phyloP scores from a whole-genome alignment of 2,329 filamentous ascomycete genomes.

The Sphaceloma murrayae region DNA sequence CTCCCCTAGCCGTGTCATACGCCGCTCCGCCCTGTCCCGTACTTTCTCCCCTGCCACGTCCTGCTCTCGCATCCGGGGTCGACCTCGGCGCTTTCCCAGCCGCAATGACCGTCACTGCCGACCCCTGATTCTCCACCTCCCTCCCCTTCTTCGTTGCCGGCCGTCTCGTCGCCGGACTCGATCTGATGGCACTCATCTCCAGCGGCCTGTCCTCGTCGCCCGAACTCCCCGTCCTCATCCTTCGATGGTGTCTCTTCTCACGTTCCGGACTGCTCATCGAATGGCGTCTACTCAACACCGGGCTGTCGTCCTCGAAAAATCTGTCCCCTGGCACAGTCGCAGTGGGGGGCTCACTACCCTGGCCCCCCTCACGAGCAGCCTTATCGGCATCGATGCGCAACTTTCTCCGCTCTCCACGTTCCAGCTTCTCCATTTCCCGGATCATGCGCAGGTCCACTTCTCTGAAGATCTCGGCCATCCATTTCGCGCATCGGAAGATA shows the following conservation, averaged over 20 bases:
- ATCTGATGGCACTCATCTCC: constrained; percentile 54
- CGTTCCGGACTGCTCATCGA: constrained; percentile 4
- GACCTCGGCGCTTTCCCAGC: constrained; percentile 10
- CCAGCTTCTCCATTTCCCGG: constrained; percentile 27
- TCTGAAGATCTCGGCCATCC: constrained; percentile 72
- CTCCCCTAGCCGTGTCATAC: constrained; percentile 22
- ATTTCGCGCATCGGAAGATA: constrained; percentile 65
- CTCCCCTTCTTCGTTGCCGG: constrained; percentile 20
- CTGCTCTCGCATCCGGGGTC: constrained; percentile 15
- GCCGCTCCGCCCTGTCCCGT: constrained; percentile 20
- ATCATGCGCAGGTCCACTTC: constrained; percentile 32
- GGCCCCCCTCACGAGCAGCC: constrained; percentile 18
- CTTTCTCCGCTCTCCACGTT: constrained; percentile 21
- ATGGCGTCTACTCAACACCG: constrained; percentile 3
- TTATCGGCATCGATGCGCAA: constrained; percentile 21
- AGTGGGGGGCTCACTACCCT: constrained; percentile 16
- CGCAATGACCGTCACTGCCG: constrained; percentile 5
- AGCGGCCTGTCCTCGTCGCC: constrained; percentile 73
- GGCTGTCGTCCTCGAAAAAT: constrained; percentile 17
- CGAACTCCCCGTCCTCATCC: constrained; percentile 49
- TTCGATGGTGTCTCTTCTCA: constrained; percentile 36
- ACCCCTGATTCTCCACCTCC: constrained; percentile 9
- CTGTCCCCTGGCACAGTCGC: neutral
- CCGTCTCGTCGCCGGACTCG: constrained; percentile 15
- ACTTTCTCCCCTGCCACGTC: constrained; percentile 17